Evolutionary conservation across 805 yeast species (phyloP), one percentile per base, ranked within the genome.

Genomic region (Starmerella stigmatis): DNA sequence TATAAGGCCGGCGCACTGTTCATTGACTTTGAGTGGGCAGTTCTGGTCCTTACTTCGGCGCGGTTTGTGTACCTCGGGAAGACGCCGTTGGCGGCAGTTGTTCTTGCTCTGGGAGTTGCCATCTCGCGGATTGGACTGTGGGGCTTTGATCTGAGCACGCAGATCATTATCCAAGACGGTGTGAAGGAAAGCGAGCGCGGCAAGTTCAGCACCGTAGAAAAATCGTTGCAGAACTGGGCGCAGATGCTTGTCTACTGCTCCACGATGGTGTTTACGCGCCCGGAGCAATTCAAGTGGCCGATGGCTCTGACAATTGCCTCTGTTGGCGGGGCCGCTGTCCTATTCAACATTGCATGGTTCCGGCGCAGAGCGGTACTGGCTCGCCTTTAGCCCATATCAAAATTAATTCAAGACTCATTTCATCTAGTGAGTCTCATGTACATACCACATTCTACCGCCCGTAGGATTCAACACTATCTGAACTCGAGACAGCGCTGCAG

Each of bases 71-170:
- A 13, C 9, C 30, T 27, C 22, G 27, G 26, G 11, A 33, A 32
- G 11, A 34, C 12, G 9, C 19, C 41, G 19, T 21, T n/a, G 23
- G 50, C 49, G 7, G 46, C 60, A 0, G 30, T 46, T 11, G 46
- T 48, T 4, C 37, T 58, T 25, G 43, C 61, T 4, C 35, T 47
- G n/a, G 64, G 62, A 7, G 59, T 57, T 5, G 50, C 58, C 5
- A 37, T 65, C n/a, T 59, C 65, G 16, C 53, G 71, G 13, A 45
- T 67, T 19, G 71, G 71, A 1, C 53, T 67, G 10, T 67, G 71
- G 71, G 69, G 71, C 20, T 66, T 63, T 51, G 70, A 66, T 44
- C 52, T 67, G 25, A 53, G 67, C 22, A 55, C 63, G 1, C 69
- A 66, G 47, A 54, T 60, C 20, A 51, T 57, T 13, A 55, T 67